Conservation (phyloP, 1,139 yeast genomes). For the Scheffersomyces titani region DNA sequence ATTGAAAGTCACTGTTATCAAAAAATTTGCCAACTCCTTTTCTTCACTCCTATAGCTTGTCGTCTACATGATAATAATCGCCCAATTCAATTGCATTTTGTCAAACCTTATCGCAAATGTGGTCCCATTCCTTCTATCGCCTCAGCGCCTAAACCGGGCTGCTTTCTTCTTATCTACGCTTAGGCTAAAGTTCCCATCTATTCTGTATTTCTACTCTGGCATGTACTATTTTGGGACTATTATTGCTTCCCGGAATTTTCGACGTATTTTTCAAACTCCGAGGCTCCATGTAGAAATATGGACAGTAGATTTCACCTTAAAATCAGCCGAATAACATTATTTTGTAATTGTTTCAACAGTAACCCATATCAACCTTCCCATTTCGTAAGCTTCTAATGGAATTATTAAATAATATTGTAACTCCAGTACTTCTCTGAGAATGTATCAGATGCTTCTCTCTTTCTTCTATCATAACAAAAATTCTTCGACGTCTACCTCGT, state of each 20-base stretch:
- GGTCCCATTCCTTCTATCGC: background rate
- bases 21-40: background rate
- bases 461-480: conserved; percentile 14
- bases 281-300: background rate
- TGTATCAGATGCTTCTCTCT: background rate
- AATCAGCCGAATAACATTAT: background rate
- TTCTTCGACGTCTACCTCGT: conserved; percentile 35
- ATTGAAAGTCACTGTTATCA: background rate
- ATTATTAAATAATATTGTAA: no score
- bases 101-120: background rate
- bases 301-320: background rate
- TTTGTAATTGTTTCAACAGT: background rate
- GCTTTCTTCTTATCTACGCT: background rate
- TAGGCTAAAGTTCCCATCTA: background rate
- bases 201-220: background rate
- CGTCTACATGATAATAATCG: background rate
- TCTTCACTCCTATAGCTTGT: background rate
- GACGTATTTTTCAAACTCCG: background rate
- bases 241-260: background rate
- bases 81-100: background rate
- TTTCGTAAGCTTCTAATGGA: background rate
- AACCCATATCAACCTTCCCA: background rate
- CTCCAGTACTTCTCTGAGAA: background rate
- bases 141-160: background rate
- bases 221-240: background rate